phyloP scores from a whole-genome alignment of 2,329 filamentous ascomycete genomes.

The Colletotrichum scovillei region DNA sequence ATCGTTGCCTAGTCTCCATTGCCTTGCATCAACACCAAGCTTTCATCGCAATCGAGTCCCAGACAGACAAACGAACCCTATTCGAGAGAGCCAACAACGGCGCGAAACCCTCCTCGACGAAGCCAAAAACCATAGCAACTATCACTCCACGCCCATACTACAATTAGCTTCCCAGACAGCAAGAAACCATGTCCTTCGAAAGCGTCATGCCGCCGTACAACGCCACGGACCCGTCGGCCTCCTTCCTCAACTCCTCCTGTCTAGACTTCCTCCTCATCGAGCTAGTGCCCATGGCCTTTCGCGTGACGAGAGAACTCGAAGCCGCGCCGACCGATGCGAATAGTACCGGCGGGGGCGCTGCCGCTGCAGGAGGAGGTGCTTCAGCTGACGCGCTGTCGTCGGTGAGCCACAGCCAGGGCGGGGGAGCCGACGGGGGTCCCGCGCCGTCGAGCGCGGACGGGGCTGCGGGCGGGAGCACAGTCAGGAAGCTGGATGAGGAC shows the following conservation, averaged over 20 bases:
- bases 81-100: background rate
- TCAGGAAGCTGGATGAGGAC: conserved; percentile 73
- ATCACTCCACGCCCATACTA: background rate
- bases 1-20: background rate
- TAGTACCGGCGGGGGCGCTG: conserved; percentile 46
- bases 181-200: conserved; percentile 78
- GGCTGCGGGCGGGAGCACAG: conserved; percentile 29
- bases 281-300: conserved; percentile 92
- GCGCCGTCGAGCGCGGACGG: conserved; percentile 37
- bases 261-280: conserved; percentile 97
- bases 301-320: conserved; percentile 81
- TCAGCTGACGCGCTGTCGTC: conserved; percentile 22
- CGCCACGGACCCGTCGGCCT: conserved; percentile 78
- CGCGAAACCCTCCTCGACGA: background rate
- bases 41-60: background rate
- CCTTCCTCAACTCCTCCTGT: conserved; percentile 84
- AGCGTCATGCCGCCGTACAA: conserved; percentile 75
- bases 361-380: conserved; percentile 50
- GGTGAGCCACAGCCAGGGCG: conserved; percentile 19
- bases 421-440: conserved; percentile 21
- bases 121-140: background rate
- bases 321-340: conserved; percentile 52
- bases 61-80: background rate
- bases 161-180: background rate
- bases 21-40: background rate